Base-by-base conservation (phyloP, 305 asterid species). In the Fraxinus baroniana region DNA sequence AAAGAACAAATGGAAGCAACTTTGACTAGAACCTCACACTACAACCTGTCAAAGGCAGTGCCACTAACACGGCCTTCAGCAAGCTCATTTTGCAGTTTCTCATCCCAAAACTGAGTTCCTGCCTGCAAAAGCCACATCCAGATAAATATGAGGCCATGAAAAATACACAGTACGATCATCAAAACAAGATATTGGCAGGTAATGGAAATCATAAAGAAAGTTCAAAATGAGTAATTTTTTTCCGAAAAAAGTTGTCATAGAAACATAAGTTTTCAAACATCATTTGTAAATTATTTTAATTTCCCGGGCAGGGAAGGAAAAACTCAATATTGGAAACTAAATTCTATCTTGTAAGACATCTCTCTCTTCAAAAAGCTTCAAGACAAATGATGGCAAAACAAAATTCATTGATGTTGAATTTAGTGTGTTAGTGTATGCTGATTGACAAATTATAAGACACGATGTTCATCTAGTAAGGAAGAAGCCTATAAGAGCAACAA, bases 81-180 rank as follows among this genome's bases (percentile, higher is more conserved):
- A 73, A 95, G 98, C 87, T 95, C 99, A 64, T 87, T 92, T 83
- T 95, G 94, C 82, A 95, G 91, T 80, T 91, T 92, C 87, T 94
- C 99, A 84, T 95, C 99, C 99, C 99, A 94, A 89, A 93, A 95
- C 84, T 94, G 98, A 73, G 99, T 94, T 84, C 99, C 99, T 44
- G 97, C 98, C 98, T 94, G 93, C 88, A 90, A 87, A 80, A 73
- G 12, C n/a, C 46, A 55, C 18, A n/a, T 17, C 73, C 32, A 30
- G 15, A 84, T 44, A 81, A 81, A 76, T 64, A 81, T 39, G 77
- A 81, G 36, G 62, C 15, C 13, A 75, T 44, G 26, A 13, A 44
- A 41, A 62, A 76, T 49, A 60, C 60, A 70, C 55, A 77, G 74
- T 5, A 70, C 62, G 76, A 78, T 74, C 52, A 68, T 49, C 68